These are phyloP conservation scores for Cyberlindnera euphorbiiphila DNA, from an alignment of 805 yeast species.

Conservation along the genomic window DNA sequence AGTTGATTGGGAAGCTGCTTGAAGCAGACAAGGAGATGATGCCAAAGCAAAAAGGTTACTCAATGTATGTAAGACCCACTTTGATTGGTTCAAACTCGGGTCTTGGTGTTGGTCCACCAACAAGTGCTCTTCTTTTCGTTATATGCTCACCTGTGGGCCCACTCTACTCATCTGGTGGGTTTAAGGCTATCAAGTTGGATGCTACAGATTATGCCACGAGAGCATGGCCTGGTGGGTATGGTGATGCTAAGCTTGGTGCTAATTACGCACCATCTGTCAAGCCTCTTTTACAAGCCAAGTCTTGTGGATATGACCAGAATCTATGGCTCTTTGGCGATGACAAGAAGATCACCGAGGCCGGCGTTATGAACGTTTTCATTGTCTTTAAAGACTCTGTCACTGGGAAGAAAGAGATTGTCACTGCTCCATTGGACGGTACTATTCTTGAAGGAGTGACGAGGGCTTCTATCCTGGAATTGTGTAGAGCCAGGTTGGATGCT, in stretches of 20 bases:
- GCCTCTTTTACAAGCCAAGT: slow-evolving; percentile 88
- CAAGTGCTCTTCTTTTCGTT: slow-evolving; percentile 74
- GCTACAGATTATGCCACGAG: slow-evolving; percentile 95
- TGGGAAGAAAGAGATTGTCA: slow-evolving; percentile 87
- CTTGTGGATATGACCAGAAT: slow-evolving; percentile 91
- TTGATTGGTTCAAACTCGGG: slow-evolving; percentile 89
- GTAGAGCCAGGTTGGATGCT: slow-evolving; percentile 69
- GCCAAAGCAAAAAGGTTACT: slow-evolving; percentile 84
- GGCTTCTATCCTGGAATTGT: slow-evolving; percentile 75
- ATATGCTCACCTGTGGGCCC: slow-evolving; percentile 99
- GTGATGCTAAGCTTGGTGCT: slow-evolving; percentile 94
- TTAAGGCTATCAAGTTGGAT: slow-evolving; percentile 90
- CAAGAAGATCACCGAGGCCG: slow-evolving; percentile 87
- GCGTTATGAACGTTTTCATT: slow-evolving; percentile 94
- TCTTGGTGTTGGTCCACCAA: slow-evolving; percentile 83
- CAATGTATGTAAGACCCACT: slow-evolving; percentile 91
- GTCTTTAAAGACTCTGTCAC: slow-evolving; percentile 70
- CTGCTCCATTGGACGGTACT: slow-evolving; percentile 97
- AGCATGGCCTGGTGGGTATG: slow-evolving; percentile 99
- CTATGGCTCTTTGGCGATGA: slow-evolving; percentile 95
- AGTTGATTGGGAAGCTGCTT: slow-evolving; percentile 72
- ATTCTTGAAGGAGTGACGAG: slow-evolving; percentile 96
- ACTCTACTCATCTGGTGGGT: slow-evolving; percentile 88
- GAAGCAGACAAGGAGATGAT: slow-evolving; percentile 71
- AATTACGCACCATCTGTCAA: slow-evolving; percentile 94